phyloP scores from a whole-genome alignment of 176 grass and related monocot species.

The Thinopyrum elongatum region DNA sequence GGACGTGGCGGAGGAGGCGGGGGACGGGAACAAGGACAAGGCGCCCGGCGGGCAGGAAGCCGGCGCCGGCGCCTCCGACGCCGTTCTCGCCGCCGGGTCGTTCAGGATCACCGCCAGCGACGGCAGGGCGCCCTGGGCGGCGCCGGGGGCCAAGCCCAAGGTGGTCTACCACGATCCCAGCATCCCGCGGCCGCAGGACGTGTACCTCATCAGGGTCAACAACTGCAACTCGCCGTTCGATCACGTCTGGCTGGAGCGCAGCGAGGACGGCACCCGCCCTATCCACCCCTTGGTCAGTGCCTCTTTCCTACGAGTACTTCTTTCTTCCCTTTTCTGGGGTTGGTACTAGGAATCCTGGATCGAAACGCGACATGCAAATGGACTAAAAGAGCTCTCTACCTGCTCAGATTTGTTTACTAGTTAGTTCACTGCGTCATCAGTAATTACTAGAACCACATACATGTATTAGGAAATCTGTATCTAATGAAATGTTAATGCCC shows the following conservation, averaged over 20 bases:
- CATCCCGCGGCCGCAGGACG: constrained; percentile 77
- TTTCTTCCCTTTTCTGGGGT: background rate
- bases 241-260: constrained; percentile 86
- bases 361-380: background rate
- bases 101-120: constrained; percentile 45
- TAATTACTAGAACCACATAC: background rate
- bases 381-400: background rate
- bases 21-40: constrained; percentile 64
- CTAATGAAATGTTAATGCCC: background rate
- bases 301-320: background rate
- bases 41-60: constrained; percentile 6
- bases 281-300: constrained; percentile 79
- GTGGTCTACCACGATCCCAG: constrained; percentile 73
- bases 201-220: constrained; percentile 75
- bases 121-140: constrained; percentile 42
- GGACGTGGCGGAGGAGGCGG: constrained; percentile 43
- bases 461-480: background rate
- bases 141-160: constrained; percentile 41
- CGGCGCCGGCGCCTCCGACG: background rate
- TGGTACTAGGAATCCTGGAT: background rate
- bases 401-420: background rate
- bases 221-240: constrained; percentile 76
- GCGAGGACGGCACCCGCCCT: constrained; percentile 49
- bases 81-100: background rate
- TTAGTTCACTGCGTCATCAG: background rate